Evolutionary conservation across 1,284 basidiomycete genomes (phyloP).

Genomic region (Trametes versicolor): DNA sequence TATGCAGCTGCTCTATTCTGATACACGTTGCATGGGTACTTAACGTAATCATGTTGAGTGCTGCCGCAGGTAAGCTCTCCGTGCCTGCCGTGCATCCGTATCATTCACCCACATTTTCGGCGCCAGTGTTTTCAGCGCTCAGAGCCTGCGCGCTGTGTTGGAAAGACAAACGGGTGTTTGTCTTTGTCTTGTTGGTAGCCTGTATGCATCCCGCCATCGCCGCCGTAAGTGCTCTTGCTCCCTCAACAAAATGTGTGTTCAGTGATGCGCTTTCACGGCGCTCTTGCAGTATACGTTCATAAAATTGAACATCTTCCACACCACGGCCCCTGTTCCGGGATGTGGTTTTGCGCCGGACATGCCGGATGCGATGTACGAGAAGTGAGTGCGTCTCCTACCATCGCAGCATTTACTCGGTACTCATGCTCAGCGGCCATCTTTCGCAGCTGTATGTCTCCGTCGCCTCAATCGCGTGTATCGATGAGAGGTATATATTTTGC

Average conservation of each 20-base stretch:
- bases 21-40: slow-evolving; percentile 15
- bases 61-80: slow-evolving; percentile 15
- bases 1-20: slow-evolving; percentile 12
- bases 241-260: too few species aligned
- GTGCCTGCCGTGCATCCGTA: too few species aligned
- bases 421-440: not conserved
- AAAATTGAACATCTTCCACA: not conserved
- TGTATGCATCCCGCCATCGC: slow-evolving; percentile 6
- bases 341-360: not conserved
- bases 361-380: not conserved
- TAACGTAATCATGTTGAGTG: slow-evolving; percentile 10
- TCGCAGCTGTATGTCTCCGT: not conserved
- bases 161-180: not conserved
- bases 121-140: too few species aligned
- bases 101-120: too few species aligned
- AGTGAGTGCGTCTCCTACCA: not conserved
- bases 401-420: too few species aligned
- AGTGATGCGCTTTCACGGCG: not conserved
- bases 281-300: not conserved
- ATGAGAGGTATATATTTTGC: not conserved
- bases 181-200: slow-evolving; percentile 10
- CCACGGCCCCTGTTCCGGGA: not conserved
- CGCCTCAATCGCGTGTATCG: too few species aligned
- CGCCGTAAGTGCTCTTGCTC: not conserved
- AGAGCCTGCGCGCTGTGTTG: slow-evolving; percentile 21